Conservation (phyloP, 2,329 filamentous ascomycete species). For the Phoma herbarum region DNA sequence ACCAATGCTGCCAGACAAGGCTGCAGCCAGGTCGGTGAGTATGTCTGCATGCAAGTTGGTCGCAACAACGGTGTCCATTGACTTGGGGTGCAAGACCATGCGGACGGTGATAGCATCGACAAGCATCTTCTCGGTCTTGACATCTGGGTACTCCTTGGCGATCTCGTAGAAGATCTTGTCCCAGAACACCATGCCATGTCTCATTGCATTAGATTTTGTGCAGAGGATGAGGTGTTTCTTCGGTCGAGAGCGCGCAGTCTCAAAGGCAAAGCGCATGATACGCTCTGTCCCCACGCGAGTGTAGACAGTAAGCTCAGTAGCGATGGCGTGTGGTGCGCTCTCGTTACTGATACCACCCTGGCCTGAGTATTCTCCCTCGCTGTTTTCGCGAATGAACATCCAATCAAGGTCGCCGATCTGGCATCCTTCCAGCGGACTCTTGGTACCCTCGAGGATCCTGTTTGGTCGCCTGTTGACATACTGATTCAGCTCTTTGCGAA, state of each 20-base stretch:
- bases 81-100: slow-evolving; percentile 58
- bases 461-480: slow-evolving; percentile 72
- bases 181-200: slow-evolving; percentile 61
- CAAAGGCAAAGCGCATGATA: slow-evolving; percentile 60
- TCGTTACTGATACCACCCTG: slow-evolving; percentile 57
- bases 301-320: slow-evolving; percentile 59
- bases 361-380: slow-evolving; percentile 59
- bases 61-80: slow-evolving; percentile 59
- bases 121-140: slow-evolving; percentile 59
- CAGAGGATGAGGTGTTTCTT: slow-evolving; percentile 60
- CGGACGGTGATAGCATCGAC: slow-evolving; percentile 61
- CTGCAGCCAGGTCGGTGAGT: slow-evolving; percentile 72
- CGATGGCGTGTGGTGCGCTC: slow-evolving; percentile 51
- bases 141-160: slow-evolving; percentile 56
- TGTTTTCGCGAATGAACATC: slow-evolving; percentile 60
- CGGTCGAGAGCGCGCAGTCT: slow-evolving; percentile 55
- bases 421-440: slow-evolving; percentile 52
- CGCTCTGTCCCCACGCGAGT: slow-evolving; percentile 56
- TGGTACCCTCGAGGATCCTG: slow-evolving; percentile 54
- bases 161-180: slow-evolving; percentile 58
- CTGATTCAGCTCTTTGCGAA: slow-evolving; percentile 72
- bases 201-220: slow-evolving; percentile 60
- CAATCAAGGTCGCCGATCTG: slow-evolving; percentile 55
- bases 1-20: slow-evolving; percentile 71
- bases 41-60: slow-evolving; percentile 67